Base-by-base conservation (phyloP, 352 stramenopile genomes). In the Blastocystis sp. region DNA sequence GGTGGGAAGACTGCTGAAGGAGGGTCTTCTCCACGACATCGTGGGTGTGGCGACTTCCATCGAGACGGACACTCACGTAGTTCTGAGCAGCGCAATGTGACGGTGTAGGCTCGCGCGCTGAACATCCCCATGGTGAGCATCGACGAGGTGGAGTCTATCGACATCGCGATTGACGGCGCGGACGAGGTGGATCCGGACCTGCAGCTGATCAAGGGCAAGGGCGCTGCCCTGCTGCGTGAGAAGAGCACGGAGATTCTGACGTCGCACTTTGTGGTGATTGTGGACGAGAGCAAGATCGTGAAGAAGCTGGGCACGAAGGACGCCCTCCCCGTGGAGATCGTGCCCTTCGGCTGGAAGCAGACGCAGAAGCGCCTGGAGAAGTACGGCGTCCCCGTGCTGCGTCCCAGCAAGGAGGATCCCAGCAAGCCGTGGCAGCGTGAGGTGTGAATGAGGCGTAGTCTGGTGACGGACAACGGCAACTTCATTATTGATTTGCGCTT, bases 91-190 rank as follows among this genome's bases (percentile, higher is more conserved):
- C 11, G 7, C 11, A 64, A 21, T 64, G 10, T 19, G 0, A 24
- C 11, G 7, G 7, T 62, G 14, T 89, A 90, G 71, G 89, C 89
- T 2, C n/a, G 21, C 17, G 17, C n/a, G n/a, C 74, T 90, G 52
- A 45, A 48, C 57, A 90, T 90, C 52, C 89, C 84, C 1, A 60
- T 90, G 28, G 76, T 48, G 19, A 87, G 70, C 10, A 70, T 90
- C 17, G 76, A 90, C 45, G 62, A 90, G 42, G 11, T 24, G 9
- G 52, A 57, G n/a, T 60, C 60, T 45, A 63, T 90, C 45, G 89
- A 90, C 52, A 57, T 90, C 9, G 71, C 89, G 9, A 90, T 90
- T 28, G 89, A 90, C 64, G 89, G 89, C 7, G 89, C 89, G 9
- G 89, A 90, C 80, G 88, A 87, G 38, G 89, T 89, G 11, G 77